Percentiles rank a stretch among this genome's conserved stretches.
These are phyloP conservation scores for Nakazawaea sp. DNA, from an alignment of 805 yeast species.

Conservation along the genomic window DNA sequence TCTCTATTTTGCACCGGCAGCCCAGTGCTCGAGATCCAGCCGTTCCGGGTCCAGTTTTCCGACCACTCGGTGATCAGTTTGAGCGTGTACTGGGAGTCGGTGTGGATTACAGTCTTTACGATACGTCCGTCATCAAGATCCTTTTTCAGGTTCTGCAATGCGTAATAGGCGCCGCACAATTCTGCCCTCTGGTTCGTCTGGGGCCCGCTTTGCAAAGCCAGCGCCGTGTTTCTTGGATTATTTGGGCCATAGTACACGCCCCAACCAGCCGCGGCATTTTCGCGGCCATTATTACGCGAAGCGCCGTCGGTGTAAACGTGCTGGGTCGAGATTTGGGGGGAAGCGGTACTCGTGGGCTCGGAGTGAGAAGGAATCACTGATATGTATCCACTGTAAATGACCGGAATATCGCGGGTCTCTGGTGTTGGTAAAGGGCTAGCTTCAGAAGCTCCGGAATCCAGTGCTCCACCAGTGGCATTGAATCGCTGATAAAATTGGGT, in stretches of 20 bases:
- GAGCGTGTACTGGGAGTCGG: slow-evolving; percentile 69
- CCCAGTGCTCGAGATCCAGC: slow-evolving; percentile 29
- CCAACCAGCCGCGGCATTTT: slow-evolving; percentile 47
- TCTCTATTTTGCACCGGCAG: slow-evolving; percentile 49
- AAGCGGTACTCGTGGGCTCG: background rate
- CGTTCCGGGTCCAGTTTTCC: slow-evolving; percentile 46
- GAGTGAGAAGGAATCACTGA: too few species aligned
- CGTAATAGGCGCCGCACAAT: slow-evolving; percentile 56
- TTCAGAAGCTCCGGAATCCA: background rate
- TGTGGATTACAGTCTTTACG: slow-evolving; percentile 24
- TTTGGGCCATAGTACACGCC: slow-evolving; percentile 65
- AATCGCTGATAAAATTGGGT: background rate
- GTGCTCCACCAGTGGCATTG: background rate
- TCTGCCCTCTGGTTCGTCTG: slow-evolving; percentile 85
- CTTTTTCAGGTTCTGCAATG: slow-evolving; percentile 33
- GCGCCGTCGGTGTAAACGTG: slow-evolving; percentile 79
- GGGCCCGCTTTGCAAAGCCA: slow-evolving; percentile 35
- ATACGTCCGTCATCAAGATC: slow-evolving; percentile 22
- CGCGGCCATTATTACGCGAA: slow-evolving; percentile 49
- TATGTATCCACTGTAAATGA: too few species aligned
- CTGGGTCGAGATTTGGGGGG: background rate
- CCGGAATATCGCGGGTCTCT: too few species aligned
- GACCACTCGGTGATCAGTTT: slow-evolving; percentile 54
- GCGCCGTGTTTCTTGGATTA: slow-evolving; percentile 49
- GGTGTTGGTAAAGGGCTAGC: background rate